Evolutionary conservation across 2,329 filamentous ascomycete genomes (phyloP), one percentile per base, ranked within the genome.

Genomic region (Diaporthe sp.): DNA sequence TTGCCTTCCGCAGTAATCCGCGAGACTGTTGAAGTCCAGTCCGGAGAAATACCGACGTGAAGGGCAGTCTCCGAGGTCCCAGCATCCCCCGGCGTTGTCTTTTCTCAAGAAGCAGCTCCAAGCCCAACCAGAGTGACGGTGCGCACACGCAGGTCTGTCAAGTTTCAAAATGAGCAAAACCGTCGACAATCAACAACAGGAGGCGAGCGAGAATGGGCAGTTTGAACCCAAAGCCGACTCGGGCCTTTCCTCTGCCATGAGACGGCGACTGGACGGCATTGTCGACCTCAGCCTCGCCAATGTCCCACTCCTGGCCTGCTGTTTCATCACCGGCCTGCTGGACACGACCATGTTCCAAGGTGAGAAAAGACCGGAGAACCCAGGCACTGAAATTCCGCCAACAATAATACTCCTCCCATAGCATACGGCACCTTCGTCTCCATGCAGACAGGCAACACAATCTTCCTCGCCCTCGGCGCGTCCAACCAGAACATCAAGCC

Each of bases 371-470:
- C n/a, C n/a, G n/a, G n/a, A n/a, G n/a, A n/a, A n/a, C n/a, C n/a
- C n/a, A n/a, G n/a, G n/a, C n/a, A n/a, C n/a, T n/a, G n/a, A n/a
- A n/a, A n/a, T n/a, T n/a, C n/a, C n/a, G n/a, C n/a, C n/a, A n/a
- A n/a, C n/a, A n/a, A n/a, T n/a, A n/a, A n/a, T n/a, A n/a, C n/a
- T n/a, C n/a, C n/a, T n/a, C n/a, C 51, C 19, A 9, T 46, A 86
- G 84, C 84, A 7, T 86, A 86, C 61, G 82, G 84, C 37, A 86
- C 84, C 17, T 86, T 86, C 74, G 84, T 86, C 15, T 85, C 84
- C 1, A 85, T 85, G 84, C 84, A 85, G 67, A 79, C 78, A 82
- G 84, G 85, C 72, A 86, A 86, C 71, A 86, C 84, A 25, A 84
- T 86, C 61, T 86, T 86, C 77, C 80, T 86, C n/a, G 84, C 84